Evolutionary conservation across 2,329 filamentous ascomycete genomes (phyloP).

Genomic region (Dactylellina cionopaga): DNA sequence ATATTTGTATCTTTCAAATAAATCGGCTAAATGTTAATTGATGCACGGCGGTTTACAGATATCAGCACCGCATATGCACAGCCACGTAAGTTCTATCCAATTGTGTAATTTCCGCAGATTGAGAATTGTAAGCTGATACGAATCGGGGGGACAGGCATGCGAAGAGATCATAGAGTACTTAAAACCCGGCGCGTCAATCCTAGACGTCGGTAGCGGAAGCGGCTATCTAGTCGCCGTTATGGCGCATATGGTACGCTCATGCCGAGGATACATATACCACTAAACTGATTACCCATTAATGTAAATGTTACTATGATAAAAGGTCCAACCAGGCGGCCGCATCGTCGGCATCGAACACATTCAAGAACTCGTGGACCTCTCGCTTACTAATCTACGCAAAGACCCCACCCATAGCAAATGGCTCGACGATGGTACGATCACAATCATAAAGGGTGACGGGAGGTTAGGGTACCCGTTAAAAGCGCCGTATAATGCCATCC

Average conservation of each 20-base stretch:
- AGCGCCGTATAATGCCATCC: slow-evolving; percentile 86
- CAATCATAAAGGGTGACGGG: slow-evolving; percentile 72
- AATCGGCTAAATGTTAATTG: slow-evolving; percentile 5
- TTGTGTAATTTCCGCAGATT: neutral
- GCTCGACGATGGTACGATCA: slow-evolving; percentile 74
- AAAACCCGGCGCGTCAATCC: slow-evolving; percentile 63
- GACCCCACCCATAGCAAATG: slow-evolving; percentile 69
- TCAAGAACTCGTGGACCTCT: slow-evolving; percentile 69
- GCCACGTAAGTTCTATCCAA: slow-evolving; percentile 45
- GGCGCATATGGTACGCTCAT: slow-evolving; percentile 73
- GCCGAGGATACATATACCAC: too few species aligned
- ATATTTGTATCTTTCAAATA: slow-evolving; percentile 60
- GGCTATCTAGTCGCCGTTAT: slow-evolving; percentile 90
- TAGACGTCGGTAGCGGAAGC: slow-evolving; percentile 79
- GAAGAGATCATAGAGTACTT: slow-evolving; percentile 58
- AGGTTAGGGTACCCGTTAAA: slow-evolving; percentile 61
- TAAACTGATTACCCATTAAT: neutral
- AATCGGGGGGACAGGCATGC: slow-evolving; percentile 53
- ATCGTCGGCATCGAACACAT: slow-evolving; percentile 83
- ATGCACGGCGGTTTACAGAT: slow-evolving; percentile 10
- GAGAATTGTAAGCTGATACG: neutral
- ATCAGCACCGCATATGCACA: slow-evolving; percentile 57
- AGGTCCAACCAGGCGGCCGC: slow-evolving; percentile 59
- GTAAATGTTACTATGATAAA: slow-evolving; percentile 3
- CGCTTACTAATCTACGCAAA: slow-evolving; percentile 73